Evolutionary conservation across 805 yeast genomes (phyloP).

Genomic region (Candida germanica): DNA sequence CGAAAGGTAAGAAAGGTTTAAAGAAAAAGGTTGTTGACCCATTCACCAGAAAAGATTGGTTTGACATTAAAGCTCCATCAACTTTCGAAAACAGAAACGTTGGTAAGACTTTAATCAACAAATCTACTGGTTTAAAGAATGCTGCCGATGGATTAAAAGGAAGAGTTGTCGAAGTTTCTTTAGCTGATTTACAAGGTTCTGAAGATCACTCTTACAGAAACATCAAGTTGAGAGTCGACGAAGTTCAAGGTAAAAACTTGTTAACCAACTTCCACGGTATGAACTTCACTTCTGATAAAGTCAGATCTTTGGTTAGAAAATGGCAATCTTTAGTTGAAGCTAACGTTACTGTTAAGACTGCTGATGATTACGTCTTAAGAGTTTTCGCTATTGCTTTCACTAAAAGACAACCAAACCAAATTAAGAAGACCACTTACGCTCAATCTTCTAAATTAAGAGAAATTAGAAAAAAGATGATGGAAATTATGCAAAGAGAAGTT

Average conservation of each 20-base stretch:
- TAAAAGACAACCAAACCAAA: conserved; percentile 94
- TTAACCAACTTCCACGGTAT: conserved; percentile 99
- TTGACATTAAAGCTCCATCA: conserved; percentile 97
- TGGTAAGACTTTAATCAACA: conserved; percentile 98
- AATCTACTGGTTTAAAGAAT: conserved; percentile 95
- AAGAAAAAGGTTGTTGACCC: conserved; percentile 99
- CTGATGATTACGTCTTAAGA: conserved; percentile 96
- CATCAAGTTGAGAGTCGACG: conserved; percentile 96
- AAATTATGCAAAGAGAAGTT: conserved; percentile 95
- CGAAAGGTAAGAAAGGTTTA: conserved; percentile 91
- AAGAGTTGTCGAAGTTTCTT: conserved; percentile 91
- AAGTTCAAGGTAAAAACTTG: conserved; percentile 97
- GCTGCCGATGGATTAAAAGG: conserved; percentile 98
- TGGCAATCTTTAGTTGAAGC: conserved; percentile 99
- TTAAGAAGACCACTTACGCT: conserved; percentile 97
- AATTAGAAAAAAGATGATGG: conserved; percentile 94
- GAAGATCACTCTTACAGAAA: conserved; percentile 99
- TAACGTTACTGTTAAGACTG: conserved; percentile 95
- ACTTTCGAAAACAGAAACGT: conserved; percentile 98
- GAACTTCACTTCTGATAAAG: conserved; percentile 97
- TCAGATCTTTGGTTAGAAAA: conserved; percentile 96
- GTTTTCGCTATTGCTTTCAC: conserved; percentile 98
- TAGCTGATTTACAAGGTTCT: conserved; percentile 97
- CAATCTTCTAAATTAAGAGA: conserved; percentile 97
- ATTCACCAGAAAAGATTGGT: conserved; percentile 99